Base-by-base conservation (phyloP, 2,329 filamentous ascomycete species). In the Dactylonectria estremocensis region DNA sequence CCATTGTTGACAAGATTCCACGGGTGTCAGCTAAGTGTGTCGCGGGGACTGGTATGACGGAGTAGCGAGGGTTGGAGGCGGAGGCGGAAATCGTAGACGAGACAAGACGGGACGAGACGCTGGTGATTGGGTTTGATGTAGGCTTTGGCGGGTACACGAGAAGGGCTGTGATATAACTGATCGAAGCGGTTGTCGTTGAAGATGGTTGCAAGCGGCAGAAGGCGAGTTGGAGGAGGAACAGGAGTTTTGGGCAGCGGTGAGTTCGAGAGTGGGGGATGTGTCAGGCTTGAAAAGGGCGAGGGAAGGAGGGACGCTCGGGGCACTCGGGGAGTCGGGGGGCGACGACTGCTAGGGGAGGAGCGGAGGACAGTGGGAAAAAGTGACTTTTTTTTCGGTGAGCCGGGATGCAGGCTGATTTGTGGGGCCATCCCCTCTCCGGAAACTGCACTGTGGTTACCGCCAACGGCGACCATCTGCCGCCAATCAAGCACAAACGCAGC, bases 1-100 rank as follows among this genome's bases (percentile, higher is more conserved):
- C 86, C 88, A 90, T 90, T 83, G 74, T 68, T 78, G 57, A 72
- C 68, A 71, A 68, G 69, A 64, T 74, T 75, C 68, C 63, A 73
- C 69, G 71, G 67, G 61, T 75, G 56, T 73, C 57, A 71, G 61
- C 70, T 67, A 66, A 58, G 68, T 69, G 69, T 56, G 60, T 60
- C 60, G 64, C 52, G 64, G 56, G 13, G 65, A 63, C 55, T n/a
- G 35, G 37, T 22, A 16, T 61, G n/a, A 22, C 50, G 31, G n/a
- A 40, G 20, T 40, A 18, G n/a, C 37, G 11, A 64, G 52, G 49
- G n/a, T 61, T 28, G 66, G 61, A 65, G 73, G 46, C 59, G 52
- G 58, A 63, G 45, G 52, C n/a, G 52, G 54, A 37, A 37, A 40
- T 35, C 13, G 54, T 28, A 8, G 40, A 48, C 46, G 49, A n/a